These are phyloP conservation scores for Euclidium syriacum DNA, from an alignment of 345 rosid genomes.

Conservation along the genomic window DNA sequence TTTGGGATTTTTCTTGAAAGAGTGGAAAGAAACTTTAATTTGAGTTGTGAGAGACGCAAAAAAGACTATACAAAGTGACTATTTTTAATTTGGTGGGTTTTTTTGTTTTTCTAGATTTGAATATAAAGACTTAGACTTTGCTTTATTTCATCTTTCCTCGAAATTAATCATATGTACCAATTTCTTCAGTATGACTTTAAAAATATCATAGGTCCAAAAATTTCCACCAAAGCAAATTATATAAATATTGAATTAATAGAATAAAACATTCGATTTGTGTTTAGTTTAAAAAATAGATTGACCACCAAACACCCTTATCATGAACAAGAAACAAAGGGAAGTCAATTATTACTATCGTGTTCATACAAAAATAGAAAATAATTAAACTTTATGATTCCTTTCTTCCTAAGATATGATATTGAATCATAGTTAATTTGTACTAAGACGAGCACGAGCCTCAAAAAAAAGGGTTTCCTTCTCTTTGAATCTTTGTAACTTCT, in stretches of 20 bases:
- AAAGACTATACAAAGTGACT: neutral
- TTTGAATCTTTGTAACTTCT: neutral
- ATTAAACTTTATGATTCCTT: conserved; percentile 15
- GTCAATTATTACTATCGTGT: conserved; percentile 16
- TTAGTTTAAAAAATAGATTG: conserved; percentile 1
- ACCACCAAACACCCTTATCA: conserved; percentile 25
- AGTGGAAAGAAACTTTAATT: conserved; percentile 45
- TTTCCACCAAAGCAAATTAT: neutral
- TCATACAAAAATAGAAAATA: neutral
- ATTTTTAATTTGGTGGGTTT: conserved; percentile 9
- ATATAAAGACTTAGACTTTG: conserved; percentile 1
- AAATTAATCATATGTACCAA: neutral
- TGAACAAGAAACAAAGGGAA: conserved; percentile 16
- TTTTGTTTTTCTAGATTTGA: neutral
- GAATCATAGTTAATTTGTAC: neutral
- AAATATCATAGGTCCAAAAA: neutral
- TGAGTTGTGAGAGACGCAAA: conserved; percentile 57
- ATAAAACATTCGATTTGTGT: neutral
- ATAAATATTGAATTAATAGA: neutral
- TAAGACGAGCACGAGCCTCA: neutral
- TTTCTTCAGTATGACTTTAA: neutral
- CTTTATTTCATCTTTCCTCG: neutral
- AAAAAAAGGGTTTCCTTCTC: neutral
- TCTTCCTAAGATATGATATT: conserved; percentile 13
- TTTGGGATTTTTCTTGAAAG: conserved; percentile 15